A percentile compares a stretch with the other conserved stretches of the same genome.
Conservation (phyloP, 352 stramenopile genomes). For the Pythium rhizo-oryzae region DNA sequence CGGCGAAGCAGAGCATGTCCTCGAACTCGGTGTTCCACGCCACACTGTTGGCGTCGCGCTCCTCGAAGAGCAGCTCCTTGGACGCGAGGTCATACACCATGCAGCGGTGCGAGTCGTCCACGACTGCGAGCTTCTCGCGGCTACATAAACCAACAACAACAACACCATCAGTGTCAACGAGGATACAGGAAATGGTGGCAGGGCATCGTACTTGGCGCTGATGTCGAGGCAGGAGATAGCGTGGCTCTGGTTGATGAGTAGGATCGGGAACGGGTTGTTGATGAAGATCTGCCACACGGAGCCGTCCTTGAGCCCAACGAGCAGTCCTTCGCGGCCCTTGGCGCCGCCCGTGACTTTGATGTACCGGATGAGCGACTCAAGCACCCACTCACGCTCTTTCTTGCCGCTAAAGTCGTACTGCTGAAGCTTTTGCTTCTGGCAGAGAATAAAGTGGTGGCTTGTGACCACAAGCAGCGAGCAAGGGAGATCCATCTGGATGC, state of each 20-base stretch:
- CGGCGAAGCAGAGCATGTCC: conserved; percentile 94
- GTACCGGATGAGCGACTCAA: conserved; percentile 91
- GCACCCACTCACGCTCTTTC: conserved; percentile 86
- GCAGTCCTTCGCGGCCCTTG: conserved; percentile 84
- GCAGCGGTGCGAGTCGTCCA: conserved; percentile 90
- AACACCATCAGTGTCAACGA: no score
- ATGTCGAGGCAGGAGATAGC: conserved; percentile 91
- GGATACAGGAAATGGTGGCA: no score
- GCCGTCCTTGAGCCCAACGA: conserved; percentile 93
- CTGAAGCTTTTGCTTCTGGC: conserved; percentile 92
- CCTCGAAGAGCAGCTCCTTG: conserved; percentile 90
- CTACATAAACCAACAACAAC: conserved; percentile 42
- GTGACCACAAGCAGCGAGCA: conserved; percentile 92
- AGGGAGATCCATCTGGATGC: conserved; percentile 82
- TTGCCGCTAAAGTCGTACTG: conserved; percentile 90
- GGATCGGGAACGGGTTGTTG: conserved; percentile 95
- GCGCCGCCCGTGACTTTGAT: conserved; percentile 94
- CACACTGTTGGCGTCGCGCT: conserved; percentile 86
- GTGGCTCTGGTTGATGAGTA: conserved; percentile 87
- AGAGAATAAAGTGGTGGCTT: conserved; percentile 92
- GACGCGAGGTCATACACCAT: conserved; percentile 92
- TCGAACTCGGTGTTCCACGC: conserved; percentile 95
- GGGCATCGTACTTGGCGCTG: conserved; percentile 76
- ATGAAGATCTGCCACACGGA: conserved; percentile 93
- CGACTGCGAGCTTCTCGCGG: conserved; percentile 88